phyloP scores from a whole-genome alignment of 306 rosid species.

The Prinsepia uniflora region DNA sequence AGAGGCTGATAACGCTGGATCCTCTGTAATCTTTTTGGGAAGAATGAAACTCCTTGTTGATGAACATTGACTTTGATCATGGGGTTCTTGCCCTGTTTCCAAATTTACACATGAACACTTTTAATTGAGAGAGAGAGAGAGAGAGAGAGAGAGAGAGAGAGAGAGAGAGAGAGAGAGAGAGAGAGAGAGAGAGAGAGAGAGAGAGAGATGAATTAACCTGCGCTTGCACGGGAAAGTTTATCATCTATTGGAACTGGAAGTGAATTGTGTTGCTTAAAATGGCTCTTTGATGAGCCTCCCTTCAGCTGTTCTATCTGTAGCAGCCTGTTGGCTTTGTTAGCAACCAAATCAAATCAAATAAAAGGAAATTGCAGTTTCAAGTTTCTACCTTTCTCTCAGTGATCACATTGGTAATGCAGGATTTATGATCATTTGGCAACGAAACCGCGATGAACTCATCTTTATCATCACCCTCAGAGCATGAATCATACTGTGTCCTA shows the following conservation, averaged over 20 bases:
- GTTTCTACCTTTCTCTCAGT: constrained; percentile 43
- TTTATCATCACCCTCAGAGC: constrained; percentile 48
- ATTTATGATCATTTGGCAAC: constrained; percentile 8
- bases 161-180: neutral
- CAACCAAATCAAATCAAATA: constrained; percentile 26
- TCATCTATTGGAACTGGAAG: constrained; percentile 31
- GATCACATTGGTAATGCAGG: constrained; percentile 17
- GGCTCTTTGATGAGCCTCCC: constrained; percentile 33
- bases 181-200: neutral
- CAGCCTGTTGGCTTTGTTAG: constrained; percentile 58
- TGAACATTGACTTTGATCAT: constrained; percentile 15
- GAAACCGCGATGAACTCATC: constrained; percentile 12
- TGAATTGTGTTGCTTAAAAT: constrained; percentile 26
- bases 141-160: neutral
- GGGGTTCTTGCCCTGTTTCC: constrained; percentile 19
- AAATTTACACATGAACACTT: too few relatives aligned
- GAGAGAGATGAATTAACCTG: constrained; percentile 6
- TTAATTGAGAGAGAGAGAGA: neutral
- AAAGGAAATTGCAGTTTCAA: too few relatives aligned
- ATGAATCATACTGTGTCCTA: constrained; percentile 45
- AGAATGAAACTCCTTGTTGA: constrained; percentile 8
- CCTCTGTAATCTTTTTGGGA: constrained; percentile 44
- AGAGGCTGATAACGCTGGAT: constrained; percentile 50
- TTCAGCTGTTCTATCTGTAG: constrained; percentile 27
- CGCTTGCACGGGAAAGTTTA: constrained; percentile 24